Evolutionary conservation across 2,329 filamentous ascomycete genomes (phyloP).

Genomic region (Fusarium haematococcum): DNA sequence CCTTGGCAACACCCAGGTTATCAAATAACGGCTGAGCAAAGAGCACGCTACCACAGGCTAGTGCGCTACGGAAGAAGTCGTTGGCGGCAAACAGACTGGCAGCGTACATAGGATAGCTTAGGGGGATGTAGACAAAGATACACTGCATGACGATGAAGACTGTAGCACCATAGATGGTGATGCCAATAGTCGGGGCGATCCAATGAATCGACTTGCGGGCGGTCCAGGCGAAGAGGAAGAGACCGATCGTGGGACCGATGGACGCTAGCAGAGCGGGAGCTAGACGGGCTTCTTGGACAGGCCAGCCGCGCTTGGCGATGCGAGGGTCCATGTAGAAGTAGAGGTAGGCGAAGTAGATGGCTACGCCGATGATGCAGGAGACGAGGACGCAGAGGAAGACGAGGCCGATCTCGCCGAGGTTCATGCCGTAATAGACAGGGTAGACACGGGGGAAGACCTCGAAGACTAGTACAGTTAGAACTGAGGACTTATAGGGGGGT

Average conservation of each 20-base stretch:
- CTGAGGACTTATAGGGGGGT: no score
- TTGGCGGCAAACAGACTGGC: constrained; percentile 71
- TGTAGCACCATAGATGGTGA: constrained; percentile 63
- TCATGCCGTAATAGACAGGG: constrained; percentile 69
- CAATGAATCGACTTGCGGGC: constrained; percentile 63
- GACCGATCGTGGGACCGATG: constrained; percentile 66
- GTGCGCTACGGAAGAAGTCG: constrained; percentile 67
- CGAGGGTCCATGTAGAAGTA: constrained; percentile 64
- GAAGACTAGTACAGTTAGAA: constrained; percentile 56
- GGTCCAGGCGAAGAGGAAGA: constrained; percentile 73
- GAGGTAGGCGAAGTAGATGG: constrained; percentile 63
- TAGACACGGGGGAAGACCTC: constrained; percentile 76
- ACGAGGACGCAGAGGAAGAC: constrained; percentile 71
- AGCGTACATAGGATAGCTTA: constrained; percentile 67
- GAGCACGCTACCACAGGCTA: constrained; percentile 70
- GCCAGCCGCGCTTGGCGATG: constrained; percentile 61
- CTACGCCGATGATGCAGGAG: constrained; percentile 65
- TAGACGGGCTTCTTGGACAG: constrained; percentile 65
- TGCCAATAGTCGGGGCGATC: constrained; percentile 68
- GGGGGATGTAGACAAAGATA: constrained; percentile 70
- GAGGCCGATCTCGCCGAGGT: constrained; percentile 67
- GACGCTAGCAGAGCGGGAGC: constrained; percentile 65
- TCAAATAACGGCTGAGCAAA: constrained; percentile 70
- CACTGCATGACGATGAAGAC: constrained; percentile 69
- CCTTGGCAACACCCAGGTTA: constrained; percentile 69